These are phyloP conservation scores for Alternaria panax DNA, from an alignment of 2,329 filamentous ascomycete species.

Conservation along the genomic window DNA sequence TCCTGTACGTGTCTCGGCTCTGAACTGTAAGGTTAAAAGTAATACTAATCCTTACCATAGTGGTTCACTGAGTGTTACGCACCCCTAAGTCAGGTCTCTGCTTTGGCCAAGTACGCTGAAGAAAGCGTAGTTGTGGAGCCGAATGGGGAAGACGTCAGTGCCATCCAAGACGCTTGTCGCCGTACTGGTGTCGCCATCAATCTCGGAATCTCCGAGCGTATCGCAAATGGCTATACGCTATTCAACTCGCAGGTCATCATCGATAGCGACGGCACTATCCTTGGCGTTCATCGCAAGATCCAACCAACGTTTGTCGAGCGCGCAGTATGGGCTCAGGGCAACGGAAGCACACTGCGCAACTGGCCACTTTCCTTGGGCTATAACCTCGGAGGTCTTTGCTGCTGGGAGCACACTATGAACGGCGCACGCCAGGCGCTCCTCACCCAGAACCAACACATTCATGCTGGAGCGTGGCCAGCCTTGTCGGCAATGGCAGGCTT, in stretches of 20 bases:
- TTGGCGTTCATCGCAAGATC: constrained; percentile 50
- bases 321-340: constrained; percentile 47
- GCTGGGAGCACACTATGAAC: constrained; percentile 52
- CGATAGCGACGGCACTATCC: constrained; percentile 42
- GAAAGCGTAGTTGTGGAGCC: constrained; percentile 47
- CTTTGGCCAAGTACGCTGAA: constrained; percentile 44
- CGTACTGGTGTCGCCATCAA: constrained; percentile 42
- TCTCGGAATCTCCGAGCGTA: constrained; percentile 47
- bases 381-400: constrained; percentile 47
- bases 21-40: neutral
- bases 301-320: constrained; percentile 50
- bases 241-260: constrained; percentile 50
- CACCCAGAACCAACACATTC: constrained; percentile 47
- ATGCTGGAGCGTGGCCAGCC: constrained; percentile 50
- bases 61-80: constrained; percentile 50
- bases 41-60: constrained; percentile 25
- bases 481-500: constrained; percentile 50
- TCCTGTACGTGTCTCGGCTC: constrained; percentile 33
- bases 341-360: constrained; percentile 42
- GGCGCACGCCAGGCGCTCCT: constrained; percentile 48
- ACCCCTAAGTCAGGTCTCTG: constrained; percentile 44
- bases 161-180: constrained; percentile 45
- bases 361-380: constrained; percentile 42
- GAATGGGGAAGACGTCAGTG: constrained; percentile 39
- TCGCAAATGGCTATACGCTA: constrained; percentile 42